Conservation (phyloP, 1,284 basidiomycete genomes). For the Erythrobasidium hasegawianum region DNA sequence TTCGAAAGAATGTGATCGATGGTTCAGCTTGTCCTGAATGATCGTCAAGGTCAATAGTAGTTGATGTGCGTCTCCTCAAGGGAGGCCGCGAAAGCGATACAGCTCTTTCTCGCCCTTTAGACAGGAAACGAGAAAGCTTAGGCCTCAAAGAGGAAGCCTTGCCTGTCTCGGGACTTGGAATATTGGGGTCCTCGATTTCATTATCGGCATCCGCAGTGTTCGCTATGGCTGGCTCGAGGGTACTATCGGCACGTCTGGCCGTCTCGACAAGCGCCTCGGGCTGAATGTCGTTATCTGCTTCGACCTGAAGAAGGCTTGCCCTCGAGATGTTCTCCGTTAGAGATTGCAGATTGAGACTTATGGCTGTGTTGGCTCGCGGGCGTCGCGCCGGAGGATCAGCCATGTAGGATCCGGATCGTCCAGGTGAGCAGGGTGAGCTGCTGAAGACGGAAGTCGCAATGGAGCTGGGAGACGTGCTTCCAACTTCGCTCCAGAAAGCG, state of each 20-base stretch:
- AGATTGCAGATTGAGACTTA: not conserved
- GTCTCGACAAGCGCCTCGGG: not conserved
- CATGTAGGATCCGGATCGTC: not conserved
- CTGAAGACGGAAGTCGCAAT: not conserved
- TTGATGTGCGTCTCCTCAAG: conserved; percentile 1
- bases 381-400: not conserved
- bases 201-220: too few species aligned
- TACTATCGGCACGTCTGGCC: too few species aligned
- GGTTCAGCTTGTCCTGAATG: not conserved
- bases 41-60: conserved; percentile 3
- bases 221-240: too few species aligned
- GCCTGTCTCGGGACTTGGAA: too few species aligned
- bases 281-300: not conserved
- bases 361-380: not conserved
- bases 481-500: not conserved
- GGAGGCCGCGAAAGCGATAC: conserved; percentile 10
- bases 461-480: not conserved
- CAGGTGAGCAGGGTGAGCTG: not conserved
- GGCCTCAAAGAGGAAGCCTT: not conserved
- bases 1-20: not conserved
- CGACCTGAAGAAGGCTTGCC: not conserved
- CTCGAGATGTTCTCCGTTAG: not conserved
- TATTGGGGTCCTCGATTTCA: too few species aligned
- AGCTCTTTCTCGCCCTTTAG: conserved; percentile 10
- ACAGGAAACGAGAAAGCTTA: conserved; percentile 15